Evolutionary conservation across 345 rosid species (phyloP).

Genomic region (Salix koriyanagi): DNA sequence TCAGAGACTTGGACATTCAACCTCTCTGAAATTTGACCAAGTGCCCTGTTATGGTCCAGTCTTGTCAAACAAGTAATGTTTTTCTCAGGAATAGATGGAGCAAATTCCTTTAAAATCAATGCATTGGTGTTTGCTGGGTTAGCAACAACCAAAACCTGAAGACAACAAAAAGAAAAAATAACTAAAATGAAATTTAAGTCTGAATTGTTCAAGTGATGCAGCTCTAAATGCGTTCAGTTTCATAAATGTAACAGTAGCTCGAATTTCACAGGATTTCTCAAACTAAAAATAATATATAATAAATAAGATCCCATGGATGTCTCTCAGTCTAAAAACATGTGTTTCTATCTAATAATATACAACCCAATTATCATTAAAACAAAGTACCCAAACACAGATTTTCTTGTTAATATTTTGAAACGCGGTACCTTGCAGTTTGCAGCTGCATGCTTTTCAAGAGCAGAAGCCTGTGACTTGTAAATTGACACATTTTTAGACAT

Average conservation of each 20-base stretch:
- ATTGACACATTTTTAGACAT: slow-evolving; percentile 96
- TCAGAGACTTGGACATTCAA: slow-evolving; percentile 79
- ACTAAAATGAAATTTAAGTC: neutral
- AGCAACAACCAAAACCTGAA: slow-evolving; percentile 95
- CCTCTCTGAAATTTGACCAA: slow-evolving; percentile 94
- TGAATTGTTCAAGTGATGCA: neutral
- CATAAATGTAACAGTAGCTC: neutral
- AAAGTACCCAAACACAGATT: neutral
- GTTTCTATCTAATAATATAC: neutral
- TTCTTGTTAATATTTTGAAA: neutral
- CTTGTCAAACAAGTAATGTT: slow-evolving; percentile 95
- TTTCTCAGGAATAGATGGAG: slow-evolving; percentile 91
- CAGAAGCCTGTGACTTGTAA: slow-evolving; percentile 96
- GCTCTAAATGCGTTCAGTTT: neutral
- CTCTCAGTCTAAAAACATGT: neutral
- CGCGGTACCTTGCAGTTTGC: slow-evolving; percentile 82
- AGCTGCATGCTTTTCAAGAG: slow-evolving; percentile 86
- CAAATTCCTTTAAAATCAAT: slow-evolving; percentile 91
- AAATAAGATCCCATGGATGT: neutral
- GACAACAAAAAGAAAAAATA: neutral
- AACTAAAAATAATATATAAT: neutral
- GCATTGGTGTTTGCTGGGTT: slow-evolving; percentile 99
- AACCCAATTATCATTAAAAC: neutral
- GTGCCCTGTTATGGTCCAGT: slow-evolving; percentile 96
- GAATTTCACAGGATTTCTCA: neutral